Evolutionary conservation across 306 rosid genomes (phyloP).

Genomic region (Corylus heterophylla): DNA sequence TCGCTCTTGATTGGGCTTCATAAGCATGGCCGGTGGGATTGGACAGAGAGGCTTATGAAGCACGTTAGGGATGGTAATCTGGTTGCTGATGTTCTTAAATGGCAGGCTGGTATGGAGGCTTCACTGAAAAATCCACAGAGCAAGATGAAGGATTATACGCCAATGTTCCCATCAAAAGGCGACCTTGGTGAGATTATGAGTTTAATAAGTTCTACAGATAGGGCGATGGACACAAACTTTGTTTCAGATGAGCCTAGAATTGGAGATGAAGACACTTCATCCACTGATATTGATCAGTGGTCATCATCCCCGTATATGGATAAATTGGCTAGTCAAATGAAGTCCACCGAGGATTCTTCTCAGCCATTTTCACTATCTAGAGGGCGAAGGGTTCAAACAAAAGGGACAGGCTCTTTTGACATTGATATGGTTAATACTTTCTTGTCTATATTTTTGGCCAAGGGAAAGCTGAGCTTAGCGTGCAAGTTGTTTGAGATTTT

Average conservation of each 20-base stretch:
- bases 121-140: slow-evolving; percentile 53
- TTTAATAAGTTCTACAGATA: slow-evolving; percentile 37
- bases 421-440: slow-evolving; percentile 85
- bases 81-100: slow-evolving; percentile 65
- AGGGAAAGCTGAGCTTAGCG: slow-evolving; percentile 83
- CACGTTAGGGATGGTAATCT: slow-evolving; percentile 73
- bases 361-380: slow-evolving; percentile 47
- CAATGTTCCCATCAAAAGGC: slow-evolving; percentile 66
- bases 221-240: slow-evolving; percentile 7
- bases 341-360: slow-evolving; percentile 34
- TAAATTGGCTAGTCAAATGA: slow-evolving; percentile 55
- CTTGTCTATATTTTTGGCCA: slow-evolving; percentile 78
- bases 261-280: slow-evolving; percentile 23
- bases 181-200: slow-evolving; percentile 57
- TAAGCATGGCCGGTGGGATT: slow-evolving; percentile 68
- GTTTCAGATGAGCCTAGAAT: slow-evolving; percentile 26
- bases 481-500: slow-evolving; percentile 92
- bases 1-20: slow-evolving; percentile 71
- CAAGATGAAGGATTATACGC: slow-evolving; percentile 57
- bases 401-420: slow-evolving; percentile 60
- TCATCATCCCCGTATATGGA: slow-evolving; percentile 85
- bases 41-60: slow-evolving; percentile 84
- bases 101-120: slow-evolving; percentile 83
- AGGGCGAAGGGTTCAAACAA: slow-evolving; percentile 65
- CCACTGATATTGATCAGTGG: slow-evolving; percentile 53